phyloP scores from a whole-genome alignment of 2,329 filamentous ascomycete genomes.

The Aspergillus sp. region DNA sequence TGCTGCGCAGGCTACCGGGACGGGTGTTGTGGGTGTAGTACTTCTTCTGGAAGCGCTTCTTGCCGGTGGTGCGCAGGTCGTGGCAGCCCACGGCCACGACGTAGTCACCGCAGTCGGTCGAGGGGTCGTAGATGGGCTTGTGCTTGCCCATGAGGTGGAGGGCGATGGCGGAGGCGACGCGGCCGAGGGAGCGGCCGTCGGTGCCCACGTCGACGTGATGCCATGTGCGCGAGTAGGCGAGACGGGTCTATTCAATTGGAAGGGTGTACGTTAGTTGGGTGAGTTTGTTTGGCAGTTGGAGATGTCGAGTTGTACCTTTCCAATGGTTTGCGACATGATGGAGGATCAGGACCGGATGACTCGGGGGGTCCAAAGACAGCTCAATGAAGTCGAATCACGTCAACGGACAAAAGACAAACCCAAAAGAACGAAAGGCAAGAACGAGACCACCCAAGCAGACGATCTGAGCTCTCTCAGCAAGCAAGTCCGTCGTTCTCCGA shows the following conservation, averaged over 20 bases:
- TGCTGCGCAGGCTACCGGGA: slow-evolving; percentile 79
- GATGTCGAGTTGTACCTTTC: slow-evolving; percentile 36
- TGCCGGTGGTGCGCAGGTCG: slow-evolving; percentile 82
- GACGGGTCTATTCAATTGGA: slow-evolving; percentile 67
- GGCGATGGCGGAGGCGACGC: slow-evolving; percentile 84
- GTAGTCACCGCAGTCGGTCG: slow-evolving; percentile 98
- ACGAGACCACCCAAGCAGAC: too few relatives aligned
- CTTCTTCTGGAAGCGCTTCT: slow-evolving; percentile 89
- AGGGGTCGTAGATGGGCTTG: slow-evolving; percentile 96
- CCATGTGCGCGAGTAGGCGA: slow-evolving; percentile 96
- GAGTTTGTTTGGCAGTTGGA: not conserved
- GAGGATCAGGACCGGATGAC: not conserved
- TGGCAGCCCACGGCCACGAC: slow-evolving; percentile 91
- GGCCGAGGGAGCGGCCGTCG: slow-evolving; percentile 77
- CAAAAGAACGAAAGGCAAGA: too few relatives aligned
- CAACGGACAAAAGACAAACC: not conserved
- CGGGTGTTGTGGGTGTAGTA: slow-evolving; percentile 95
- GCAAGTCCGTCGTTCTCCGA: not conserved
- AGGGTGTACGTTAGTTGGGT: not conserved
- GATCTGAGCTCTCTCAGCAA: too few relatives aligned
- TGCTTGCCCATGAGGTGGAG: slow-evolving; percentile 94
- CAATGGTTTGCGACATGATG: slow-evolving; percentile 47
- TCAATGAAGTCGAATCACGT: not conserved
- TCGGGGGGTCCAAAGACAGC: not conserved
- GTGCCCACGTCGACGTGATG: slow-evolving; percentile 77